Evolutionary conservation across 129 eudicot species (phyloP).

Genomic region (Centella asiatica): DNA sequence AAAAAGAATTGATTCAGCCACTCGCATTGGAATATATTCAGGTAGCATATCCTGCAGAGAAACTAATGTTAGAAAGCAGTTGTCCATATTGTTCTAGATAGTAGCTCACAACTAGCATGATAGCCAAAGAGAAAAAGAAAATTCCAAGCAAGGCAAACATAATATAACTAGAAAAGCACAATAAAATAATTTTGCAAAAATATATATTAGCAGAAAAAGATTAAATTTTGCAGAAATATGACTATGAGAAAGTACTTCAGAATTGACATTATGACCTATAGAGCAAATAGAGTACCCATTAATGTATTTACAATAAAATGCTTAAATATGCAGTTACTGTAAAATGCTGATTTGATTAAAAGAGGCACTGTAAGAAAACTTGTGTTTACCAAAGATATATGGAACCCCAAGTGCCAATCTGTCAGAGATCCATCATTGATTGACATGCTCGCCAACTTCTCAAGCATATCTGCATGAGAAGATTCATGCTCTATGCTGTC

Average conservation of each 20-base stretch:
- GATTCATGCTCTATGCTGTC: constrained; percentile 42
- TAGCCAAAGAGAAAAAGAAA: neutral
- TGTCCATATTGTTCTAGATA: neutral
- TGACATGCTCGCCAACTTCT: constrained; percentile 57
- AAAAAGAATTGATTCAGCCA: constrained; percentile 90
- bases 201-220: no score
- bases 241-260: no score
- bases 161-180: neutral
- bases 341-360: neutral
- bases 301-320: neutral
- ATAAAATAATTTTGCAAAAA: no score
- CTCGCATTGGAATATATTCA: constrained; percentile 74
- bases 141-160: neutral
- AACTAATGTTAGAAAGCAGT: neutral
- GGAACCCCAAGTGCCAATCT: constrained; percentile 95
- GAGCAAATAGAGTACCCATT: neutral
- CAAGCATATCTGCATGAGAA: constrained; percentile 32
- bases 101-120: neutral
- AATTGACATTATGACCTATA: no score
- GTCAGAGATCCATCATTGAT: constrained; percentile 60
- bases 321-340: neutral
- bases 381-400: constrained; percentile 62
- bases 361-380: constrained; percentile 4
- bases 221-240: neutral
- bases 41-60: constrained; percentile 88